These are phyloP conservation scores for Rhizopogon hawkerae DNA, from an alignment of 1,284 basidiomycete genomes.

Conservation along the genomic window DNA sequence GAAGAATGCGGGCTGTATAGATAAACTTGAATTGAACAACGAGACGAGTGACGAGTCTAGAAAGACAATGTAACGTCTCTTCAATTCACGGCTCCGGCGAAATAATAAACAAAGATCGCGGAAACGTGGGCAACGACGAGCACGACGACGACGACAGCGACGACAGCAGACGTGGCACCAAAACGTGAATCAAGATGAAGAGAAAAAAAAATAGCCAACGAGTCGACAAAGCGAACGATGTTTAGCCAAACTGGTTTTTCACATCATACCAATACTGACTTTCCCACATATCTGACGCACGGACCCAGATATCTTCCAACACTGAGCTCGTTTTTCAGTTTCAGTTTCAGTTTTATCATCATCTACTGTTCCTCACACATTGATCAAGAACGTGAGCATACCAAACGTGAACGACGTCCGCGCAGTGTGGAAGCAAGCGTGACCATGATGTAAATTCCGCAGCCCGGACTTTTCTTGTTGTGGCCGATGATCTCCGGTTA, in stretches of 20 bases:
- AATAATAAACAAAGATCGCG: slow-evolving; percentile 15
- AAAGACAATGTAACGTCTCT: slow-evolving; percentile 24
- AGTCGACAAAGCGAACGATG: slow-evolving; percentile 15
- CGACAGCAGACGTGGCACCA: slow-evolving; percentile 8
- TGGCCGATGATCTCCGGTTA: too few species aligned
- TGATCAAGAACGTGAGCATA: too few species aligned
- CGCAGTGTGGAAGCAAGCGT: too few species aligned
- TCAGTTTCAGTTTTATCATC: background rate
- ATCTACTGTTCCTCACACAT: too few species aligned
- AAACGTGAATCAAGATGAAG: slow-evolving; percentile 22
- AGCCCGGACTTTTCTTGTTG: too few species aligned
- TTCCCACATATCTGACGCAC: slow-evolving; percentile 2
- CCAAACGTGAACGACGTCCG: too few species aligned
- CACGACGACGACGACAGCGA: slow-evolving; percentile 20
- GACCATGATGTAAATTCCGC: too few species aligned
- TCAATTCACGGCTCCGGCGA: slow-evolving; percentile 24
- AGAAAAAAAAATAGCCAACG: slow-evolving; percentile 20
- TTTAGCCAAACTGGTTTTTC: background rate
- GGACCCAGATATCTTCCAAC: background rate
- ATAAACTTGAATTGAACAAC: slow-evolving; percentile 24
- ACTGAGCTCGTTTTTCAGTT: background rate
- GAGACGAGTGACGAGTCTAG: slow-evolving; percentile 28
- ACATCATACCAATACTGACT: slow-evolving; percentile 1
- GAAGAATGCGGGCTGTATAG: slow-evolving; percentile 37
- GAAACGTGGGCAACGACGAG: slow-evolving; percentile 17